A percentile compares a stretch with the other conserved stretches of the same genome.
Conservation (phyloP, 164 flowering plant genomes). For the Berberis thunbergii region DNA sequence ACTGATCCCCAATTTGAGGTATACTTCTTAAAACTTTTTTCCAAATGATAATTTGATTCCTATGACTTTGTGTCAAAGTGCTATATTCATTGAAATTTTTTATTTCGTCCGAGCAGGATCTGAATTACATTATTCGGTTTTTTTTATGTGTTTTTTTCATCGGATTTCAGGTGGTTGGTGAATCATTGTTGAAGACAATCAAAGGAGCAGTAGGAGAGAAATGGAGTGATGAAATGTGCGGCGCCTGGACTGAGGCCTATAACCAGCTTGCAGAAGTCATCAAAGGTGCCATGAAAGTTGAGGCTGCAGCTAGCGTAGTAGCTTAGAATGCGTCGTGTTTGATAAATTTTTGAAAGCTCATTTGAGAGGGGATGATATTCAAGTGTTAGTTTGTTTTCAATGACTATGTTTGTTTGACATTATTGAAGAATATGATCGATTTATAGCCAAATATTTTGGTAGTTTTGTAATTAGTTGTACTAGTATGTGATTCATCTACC, state of each 20-base stretch:
- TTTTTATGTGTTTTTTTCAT: not conserved
- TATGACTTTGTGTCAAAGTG: too few species aligned
- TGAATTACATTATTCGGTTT: too few species aligned
- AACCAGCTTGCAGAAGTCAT: slow-evolving; percentile 49
- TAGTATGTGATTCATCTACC: too few species aligned
- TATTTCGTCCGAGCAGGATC: not conserved
- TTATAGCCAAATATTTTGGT: too few species aligned
- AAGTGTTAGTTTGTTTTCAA: too few species aligned
- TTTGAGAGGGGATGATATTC: too few species aligned
- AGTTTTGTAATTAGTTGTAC: too few species aligned
- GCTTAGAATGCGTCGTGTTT: too few species aligned
- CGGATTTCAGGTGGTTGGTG: slow-evolving; percentile 43
- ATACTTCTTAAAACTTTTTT: slow-evolving; percentile 1
- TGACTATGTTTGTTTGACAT: too few species aligned
- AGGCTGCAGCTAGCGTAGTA: not conserved
- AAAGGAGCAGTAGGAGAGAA: slow-evolving; percentile 39
- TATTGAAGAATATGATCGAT: too few species aligned
- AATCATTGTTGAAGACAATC: slow-evolving; percentile 50
- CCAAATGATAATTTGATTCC: not conserved
- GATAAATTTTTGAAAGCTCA: too few species aligned
- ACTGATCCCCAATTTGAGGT: slow-evolving; percentile 61
- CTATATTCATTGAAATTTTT: not conserved
- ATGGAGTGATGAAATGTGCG: slow-evolving; percentile 39
- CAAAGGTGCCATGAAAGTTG: slow-evolving; percentile 40
- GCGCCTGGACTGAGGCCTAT: slow-evolving; percentile 49